Evolutionary conservation across 257 asterid genomes (phyloP), one percentile per base, ranked within the genome.

Genomic region (Gentiana macrophylla): DNA sequence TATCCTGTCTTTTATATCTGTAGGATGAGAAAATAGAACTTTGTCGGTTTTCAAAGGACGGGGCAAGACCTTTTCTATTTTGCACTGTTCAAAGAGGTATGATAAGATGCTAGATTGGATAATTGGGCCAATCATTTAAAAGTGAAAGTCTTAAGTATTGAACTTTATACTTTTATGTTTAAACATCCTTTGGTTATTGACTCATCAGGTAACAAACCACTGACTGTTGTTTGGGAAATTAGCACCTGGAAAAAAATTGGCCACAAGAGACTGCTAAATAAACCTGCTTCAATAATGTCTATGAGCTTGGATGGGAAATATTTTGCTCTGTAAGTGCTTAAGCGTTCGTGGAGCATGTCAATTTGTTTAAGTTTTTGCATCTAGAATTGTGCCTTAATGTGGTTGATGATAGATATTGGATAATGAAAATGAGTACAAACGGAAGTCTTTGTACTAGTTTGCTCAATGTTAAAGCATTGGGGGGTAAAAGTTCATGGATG

Each of bases 41-140:
- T 59, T 92, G 99, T 74, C 81, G 94, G 52, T 92, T 92, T 74
- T 92, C 99, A 52, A 88, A 83, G 75, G 97, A 92, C 67, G 99
- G 99, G 71, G 83, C 97, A 59, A 88, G 79, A 63, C 99, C 97
- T 12, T 92, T 92, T 76, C 68, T 92, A 68, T 92, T 92, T 71
- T 77, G 87, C 77, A 60, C 84, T 57, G 82, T 84, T 63, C 93
- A 81, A 74, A 82, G 72, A 75, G 99, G 99, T 84, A 67, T 38
- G 24, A 24, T 24, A 24, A 24, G 24, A n/a, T 35, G 48, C 12
- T 47, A 56, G 47, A 50, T 44, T 49, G 37, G 35, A 44, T 54
- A 36, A 32, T 66, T 34, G 59, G 45, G 58, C 37, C 49, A 24
- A 35, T 32, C 64, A 50, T 46, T 9, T 35, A 8, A 35, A 24